Conservation (phyloP, 345 rosid genomes). For the Punica granatum region DNA sequence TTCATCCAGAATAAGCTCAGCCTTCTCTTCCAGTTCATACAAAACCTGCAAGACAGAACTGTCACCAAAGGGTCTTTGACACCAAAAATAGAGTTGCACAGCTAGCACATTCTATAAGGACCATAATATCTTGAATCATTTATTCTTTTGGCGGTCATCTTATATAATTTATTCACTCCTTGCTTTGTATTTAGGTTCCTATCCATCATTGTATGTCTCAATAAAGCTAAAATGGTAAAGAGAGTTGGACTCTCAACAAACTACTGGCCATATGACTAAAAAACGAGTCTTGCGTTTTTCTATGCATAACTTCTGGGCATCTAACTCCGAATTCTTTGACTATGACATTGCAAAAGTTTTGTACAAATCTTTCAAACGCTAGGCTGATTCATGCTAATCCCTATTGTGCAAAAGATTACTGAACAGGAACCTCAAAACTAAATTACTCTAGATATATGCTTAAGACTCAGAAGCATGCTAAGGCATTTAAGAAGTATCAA, state of each 20-base stretch:
- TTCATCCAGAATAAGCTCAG: conserved; percentile 80
- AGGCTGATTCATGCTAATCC: neutral
- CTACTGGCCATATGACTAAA: neutral
- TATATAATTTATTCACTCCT: neutral
- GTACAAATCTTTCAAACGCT: neutral
- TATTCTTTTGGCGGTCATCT: no score
- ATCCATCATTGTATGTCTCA: neutral
- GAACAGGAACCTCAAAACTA: neutral
- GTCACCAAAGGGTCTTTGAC: neutral
- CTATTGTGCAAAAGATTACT: neutral
- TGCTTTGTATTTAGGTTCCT: neutral
- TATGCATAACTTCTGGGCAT: neutral
- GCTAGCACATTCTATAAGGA: neutral
- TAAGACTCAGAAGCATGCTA: neutral
- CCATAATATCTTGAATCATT: neutral
- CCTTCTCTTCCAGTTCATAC: conserved; percentile 88
- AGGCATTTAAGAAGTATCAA: neutral
- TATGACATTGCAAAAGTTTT: neutral
- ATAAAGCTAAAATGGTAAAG: neutral
- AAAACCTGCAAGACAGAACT: conserved; percentile 50
- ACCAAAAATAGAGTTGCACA: neutral
- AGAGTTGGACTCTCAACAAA: neutral
- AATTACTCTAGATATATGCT: neutral
- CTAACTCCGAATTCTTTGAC: neutral
- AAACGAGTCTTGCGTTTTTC: neutral